Conservation (phyloP, 768 basidiomycete species). For the Clitopilus hobsonii region DNA sequence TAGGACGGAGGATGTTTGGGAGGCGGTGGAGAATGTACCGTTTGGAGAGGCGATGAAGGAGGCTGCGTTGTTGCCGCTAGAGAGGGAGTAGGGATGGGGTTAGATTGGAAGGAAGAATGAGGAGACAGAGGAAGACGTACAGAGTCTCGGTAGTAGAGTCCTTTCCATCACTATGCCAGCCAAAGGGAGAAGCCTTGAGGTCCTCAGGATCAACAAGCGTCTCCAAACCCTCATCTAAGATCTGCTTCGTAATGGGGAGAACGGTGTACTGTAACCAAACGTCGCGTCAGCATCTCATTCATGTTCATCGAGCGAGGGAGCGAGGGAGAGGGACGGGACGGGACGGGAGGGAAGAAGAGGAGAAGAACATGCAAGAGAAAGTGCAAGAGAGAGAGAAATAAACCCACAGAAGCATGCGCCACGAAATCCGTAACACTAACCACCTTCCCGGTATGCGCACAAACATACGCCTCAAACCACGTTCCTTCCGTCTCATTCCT, state of each 20-base stretch:
- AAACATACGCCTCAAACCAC: conserved; percentile 57
- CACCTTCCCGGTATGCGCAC: conserved; percentile 49
- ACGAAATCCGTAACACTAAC: conserved; percentile 51
- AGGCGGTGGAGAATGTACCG: conserved; percentile 20
- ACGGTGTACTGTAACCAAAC: conserved; percentile 31
- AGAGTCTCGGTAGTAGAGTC: conserved; percentile 13
- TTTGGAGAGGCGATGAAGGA: conserved; percentile 21
- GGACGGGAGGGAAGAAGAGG: no score
- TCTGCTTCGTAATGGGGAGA: conserved; percentile 43
- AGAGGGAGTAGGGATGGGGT: not conserved
- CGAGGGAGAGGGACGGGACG: no score
- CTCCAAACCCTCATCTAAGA: conserved; percentile 39
- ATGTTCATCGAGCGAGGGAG: no score
- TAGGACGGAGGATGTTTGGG: conserved; percentile 32
- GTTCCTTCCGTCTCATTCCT: conserved; percentile 28
- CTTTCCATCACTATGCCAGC: conserved; percentile 27
- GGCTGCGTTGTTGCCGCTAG: conserved; percentile 35
- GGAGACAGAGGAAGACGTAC: conserved; percentile 2
- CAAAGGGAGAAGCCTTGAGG: conserved; percentile 39
- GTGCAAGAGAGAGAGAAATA: not conserved
- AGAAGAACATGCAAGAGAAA: not conserved
- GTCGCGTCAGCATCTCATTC: no score
- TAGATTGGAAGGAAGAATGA: conserved; percentile 3
- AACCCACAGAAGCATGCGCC: conserved; percentile 32
- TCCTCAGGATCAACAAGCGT: conserved; percentile 44